Evolutionary conservation across 305 asterid genomes (phyloP).

Genomic region (Striga hermonthica): DNA sequence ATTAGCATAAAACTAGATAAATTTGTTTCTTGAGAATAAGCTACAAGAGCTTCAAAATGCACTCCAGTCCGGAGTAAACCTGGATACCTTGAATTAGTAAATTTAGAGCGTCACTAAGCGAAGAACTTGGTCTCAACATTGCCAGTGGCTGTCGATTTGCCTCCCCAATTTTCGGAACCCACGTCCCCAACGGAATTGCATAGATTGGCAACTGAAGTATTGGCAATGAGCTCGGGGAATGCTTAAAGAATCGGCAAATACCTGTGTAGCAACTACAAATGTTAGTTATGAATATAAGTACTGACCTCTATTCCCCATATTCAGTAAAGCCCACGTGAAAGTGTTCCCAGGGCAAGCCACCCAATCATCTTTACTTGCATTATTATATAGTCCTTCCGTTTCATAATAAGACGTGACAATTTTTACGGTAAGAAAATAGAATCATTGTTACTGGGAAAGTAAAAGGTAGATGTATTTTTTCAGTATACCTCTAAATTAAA

Average conservation of each 20-base stretch:
- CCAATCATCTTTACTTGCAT: too few species aligned
- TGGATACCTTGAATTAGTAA: conserved; percentile 76
- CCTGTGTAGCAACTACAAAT: conserved; percentile 47
- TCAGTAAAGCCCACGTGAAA: too few species aligned
- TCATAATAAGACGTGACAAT: too few species aligned
- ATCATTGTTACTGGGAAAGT: too few species aligned
- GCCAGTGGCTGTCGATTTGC: conserved; percentile 72
- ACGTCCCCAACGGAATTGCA: conserved; percentile 72
- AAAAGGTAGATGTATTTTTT: too few species aligned
- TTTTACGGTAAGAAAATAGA: too few species aligned
- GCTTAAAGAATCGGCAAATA: conserved; percentile 74
- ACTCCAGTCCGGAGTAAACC: neutral
- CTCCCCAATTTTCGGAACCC: conserved; percentile 87
- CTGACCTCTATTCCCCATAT: too few species aligned
- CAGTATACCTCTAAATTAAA: too few species aligned
- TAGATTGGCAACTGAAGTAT: conserved; percentile 69
- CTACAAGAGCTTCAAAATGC: too few species aligned
- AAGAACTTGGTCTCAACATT: conserved; percentile 74
- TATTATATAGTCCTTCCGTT: too few species aligned
- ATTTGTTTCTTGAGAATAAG: too few species aligned
- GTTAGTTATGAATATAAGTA: neutral
- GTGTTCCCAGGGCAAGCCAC: too few species aligned
- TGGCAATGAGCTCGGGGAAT: conserved; percentile 72
- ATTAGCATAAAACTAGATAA: neutral
- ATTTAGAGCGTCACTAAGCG: conserved; percentile 70